Evolutionary conservation across 495 filamentous ascomycete species (phyloP), one percentile per base, ranked within the genome.

Genomic region (Penicillium pulvis): DNA sequence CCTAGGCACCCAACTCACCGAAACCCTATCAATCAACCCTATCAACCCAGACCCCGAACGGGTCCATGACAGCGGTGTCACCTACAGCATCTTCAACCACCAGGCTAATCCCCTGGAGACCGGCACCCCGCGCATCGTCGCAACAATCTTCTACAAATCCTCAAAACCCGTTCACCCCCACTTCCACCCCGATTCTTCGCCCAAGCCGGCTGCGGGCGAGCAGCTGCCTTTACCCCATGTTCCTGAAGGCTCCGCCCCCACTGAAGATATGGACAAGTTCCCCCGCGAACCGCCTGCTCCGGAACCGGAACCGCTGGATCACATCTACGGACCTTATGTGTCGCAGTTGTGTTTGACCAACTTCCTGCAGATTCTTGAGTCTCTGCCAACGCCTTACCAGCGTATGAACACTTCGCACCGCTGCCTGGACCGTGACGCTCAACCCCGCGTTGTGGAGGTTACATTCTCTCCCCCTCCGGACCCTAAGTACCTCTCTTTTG

Each of bases 301-400:
- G 39, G 82, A 78, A 64, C 75, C 86, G 71, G 87, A 90, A 63
- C 83, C 85, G 24, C 79, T 91, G 49, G 88, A 91, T 67, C 87
- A 89, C 60, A 79, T 92, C 43, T 92, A 91, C 69, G 90, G 89
- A 10, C 83, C 84, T 3, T 87, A 87, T 62, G 82, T 93, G 57
- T 90, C 89, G 31, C 89, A 90, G 63, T 75, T 91, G 64, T 91
- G 89, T 73, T 79, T 95, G 66, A 90, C 90, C 26, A 88, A 90
- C 58, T 93, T 93, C 75, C 84, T 92, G 41, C 85, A 89, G 60
- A 85, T 86, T 51, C 81, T 92, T 69, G 85, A 89, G 39, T 77
- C 79, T n/a, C 85, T 93, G 43, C 87, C 86, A 72, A 65, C 83
- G 72, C 75, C 81, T 48, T 75, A 83, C 76, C 64, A 80, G 75